Evolutionary conservation across 208 protist genomes (phyloP).

Genomic region (Leishmania tropica): DNA sequence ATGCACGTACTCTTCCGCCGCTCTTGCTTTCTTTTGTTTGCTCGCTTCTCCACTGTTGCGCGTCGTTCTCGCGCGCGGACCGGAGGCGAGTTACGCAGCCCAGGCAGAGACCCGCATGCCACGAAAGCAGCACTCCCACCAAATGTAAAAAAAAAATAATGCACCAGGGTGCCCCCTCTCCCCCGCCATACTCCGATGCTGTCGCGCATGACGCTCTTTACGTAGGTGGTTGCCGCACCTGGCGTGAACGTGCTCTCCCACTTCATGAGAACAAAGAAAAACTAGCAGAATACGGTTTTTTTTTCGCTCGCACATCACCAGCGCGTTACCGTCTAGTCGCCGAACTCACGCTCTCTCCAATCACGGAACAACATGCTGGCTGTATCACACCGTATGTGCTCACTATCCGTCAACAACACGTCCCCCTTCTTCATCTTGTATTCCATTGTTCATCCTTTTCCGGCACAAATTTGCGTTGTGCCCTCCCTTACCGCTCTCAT

Average conservation of each 20-base stretch:
- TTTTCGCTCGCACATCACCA: not conserved
- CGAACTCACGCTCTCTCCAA: not conserved
- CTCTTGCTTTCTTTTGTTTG: not conserved
- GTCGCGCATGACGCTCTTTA: not conserved
- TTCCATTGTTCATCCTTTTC: not conserved
- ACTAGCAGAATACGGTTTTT: not conserved
- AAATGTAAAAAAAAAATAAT: not conserved
- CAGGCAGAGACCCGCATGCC: not conserved
- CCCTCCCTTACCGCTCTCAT: not conserved
- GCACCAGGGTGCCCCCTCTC: not conserved
- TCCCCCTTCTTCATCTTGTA: not conserved
- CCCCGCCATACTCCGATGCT: not conserved
- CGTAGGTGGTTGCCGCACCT: not conserved
- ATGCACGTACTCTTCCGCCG: not conserved
- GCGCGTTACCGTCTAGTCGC: not conserved
- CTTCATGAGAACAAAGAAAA: not conserved
- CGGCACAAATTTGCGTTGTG: not conserved
- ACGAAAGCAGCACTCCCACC: not conserved
- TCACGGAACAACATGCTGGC: too few relatives aligned
- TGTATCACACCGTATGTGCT: not conserved
- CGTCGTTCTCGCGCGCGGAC: not conserved
- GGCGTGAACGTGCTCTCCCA: not conserved
- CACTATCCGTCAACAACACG: not conserved
- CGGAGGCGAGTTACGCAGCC: not conserved
- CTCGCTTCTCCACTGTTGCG: not conserved